Percentiles rank a stretch among this genome's conserved stretches.
Evolutionary conservation across 2,329 filamentous ascomycete species (phyloP).

Genomic region (Gremmenia infestans): DNA sequence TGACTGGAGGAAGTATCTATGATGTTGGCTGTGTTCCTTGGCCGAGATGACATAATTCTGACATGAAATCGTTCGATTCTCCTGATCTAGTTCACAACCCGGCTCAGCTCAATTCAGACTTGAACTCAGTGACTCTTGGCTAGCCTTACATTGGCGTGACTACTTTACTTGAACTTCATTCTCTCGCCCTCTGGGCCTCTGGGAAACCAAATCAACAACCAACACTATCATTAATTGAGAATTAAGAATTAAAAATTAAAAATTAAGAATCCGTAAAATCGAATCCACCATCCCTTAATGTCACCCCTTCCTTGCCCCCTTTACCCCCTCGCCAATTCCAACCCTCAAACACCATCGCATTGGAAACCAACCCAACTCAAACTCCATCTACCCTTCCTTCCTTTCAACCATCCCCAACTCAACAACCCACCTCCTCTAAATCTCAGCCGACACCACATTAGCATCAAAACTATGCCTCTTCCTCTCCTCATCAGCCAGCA

Average conservation of each 20-base stretch:
- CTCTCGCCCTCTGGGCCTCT: too few relatives aligned
- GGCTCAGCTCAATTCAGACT: too few relatives aligned
- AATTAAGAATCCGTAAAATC: neutral
- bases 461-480: neutral
- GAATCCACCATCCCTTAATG: neutral
- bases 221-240: neutral
- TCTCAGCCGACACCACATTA: neutral
- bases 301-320: neutral
- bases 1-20: constrained; percentile 40
- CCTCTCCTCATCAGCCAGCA: neutral
- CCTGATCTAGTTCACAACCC: too few relatives aligned
- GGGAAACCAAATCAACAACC: too few relatives aligned
- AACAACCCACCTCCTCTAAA: too few relatives aligned
- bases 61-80: too few relatives aligned
- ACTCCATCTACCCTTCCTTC: neutral
- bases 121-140: too few relatives aligned
- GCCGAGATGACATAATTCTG: too few relatives aligned
- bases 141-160: too few relatives aligned
- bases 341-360: neutral
- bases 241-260: neutral
- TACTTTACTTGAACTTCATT: too few relatives aligned
- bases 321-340: neutral
- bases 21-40: neutral
- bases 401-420: neutral
- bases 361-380: neutral